Evolutionary conservation across 768 basidiomycete genomes (phyloP), one percentile per base, ranked within the genome.

Genomic region (Calocybe gangraenosa): DNA sequence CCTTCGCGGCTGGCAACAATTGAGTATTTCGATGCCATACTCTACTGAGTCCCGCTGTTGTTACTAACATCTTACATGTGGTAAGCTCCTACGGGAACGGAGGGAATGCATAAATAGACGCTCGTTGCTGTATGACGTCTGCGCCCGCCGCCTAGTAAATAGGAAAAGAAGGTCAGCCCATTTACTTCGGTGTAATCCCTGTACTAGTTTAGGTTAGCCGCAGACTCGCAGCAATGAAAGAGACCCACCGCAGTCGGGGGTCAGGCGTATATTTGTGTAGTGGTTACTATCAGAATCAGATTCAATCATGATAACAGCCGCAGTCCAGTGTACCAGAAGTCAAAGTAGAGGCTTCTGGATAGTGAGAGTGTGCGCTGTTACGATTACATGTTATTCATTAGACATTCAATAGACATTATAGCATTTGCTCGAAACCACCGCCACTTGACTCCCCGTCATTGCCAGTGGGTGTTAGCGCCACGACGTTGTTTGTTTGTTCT

Each of bases 401-500:
- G n/a, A n/a, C n/a, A n/a, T n/a, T n/a, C n/a, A n/a, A n/a, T n/a
- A n/a, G n/a, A n/a, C n/a, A n/a, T n/a, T n/a, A n/a, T n/a, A n/a
- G n/a, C n/a, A n/a, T n/a, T n/a, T n/a, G n/a, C n/a, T n/a, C n/a
- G n/a, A n/a, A n/a, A n/a, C n/a, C n/a, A n/a, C n/a, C n/a, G n/a
- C n/a, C n/a, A n/a, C n/a, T n/a, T n/a, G n/a, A n/a, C n/a, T n/a
- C n/a, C n/a, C n/a, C n/a, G n/a, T n/a, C n/a, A n/a, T n/a, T n/a
- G n/a, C n/a, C n/a, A n/a, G n/a, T n/a, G n/a, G n/a, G n/a, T n/a
- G n/a, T n/a, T n/a, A 54, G 51, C 52, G 54, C 56, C 53, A 56
- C 44, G 38, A 39, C 38, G 49, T 60, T 64, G 54, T 62, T 64
- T 64, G 54, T 61, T 63, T 66, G 62, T 57, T 41, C 45, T 20